Conservation (phyloP, 164 flowering plant genomes). For the Berberis vulgaris region DNA sequence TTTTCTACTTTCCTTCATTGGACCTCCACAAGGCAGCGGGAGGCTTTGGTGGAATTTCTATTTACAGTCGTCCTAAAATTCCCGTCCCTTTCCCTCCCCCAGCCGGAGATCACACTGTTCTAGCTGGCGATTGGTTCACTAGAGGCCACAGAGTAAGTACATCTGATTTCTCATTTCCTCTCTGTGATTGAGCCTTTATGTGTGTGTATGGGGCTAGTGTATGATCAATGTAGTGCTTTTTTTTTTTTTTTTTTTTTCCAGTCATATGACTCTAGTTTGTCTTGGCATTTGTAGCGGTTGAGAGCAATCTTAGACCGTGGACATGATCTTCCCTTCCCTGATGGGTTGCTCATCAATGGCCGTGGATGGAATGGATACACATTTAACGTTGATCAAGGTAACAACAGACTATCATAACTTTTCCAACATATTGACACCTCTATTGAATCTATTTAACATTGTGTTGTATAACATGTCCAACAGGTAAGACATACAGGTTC, state of each 20-base stretch:
- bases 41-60: slow-evolving; percentile 67
- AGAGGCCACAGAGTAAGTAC: slow-evolving; percentile 50
- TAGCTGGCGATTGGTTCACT: slow-evolving; percentile 94
- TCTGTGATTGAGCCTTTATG: not conserved
- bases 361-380: slow-evolving; percentile 85
- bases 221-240: not conserved
- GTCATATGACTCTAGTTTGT: not conserved
- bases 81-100: slow-evolving; percentile 93
- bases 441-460: not conserved
- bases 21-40: slow-evolving; percentile 89
- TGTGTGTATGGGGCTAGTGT: not conserved
- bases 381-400: slow-evolving; percentile 82
- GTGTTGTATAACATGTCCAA: not conserved
- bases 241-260: not conserved
- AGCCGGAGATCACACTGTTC: slow-evolving; percentile 60
- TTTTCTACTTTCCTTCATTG: slow-evolving; percentile 81
- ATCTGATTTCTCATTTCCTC: not conserved
- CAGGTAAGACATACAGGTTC: slow-evolving; percentile 87
- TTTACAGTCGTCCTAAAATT: slow-evolving; percentile 72
- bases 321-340: slow-evolving; percentile 66
- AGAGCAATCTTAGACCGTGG: slow-evolving; percentile 54
- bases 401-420: not conserved
- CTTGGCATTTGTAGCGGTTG: slow-evolving; percentile 34
- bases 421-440: not conserved
- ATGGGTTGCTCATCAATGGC: slow-evolving; percentile 92